A percentile compares a stretch with the other conserved stretches of the same genome.
Evolutionary conservation across 2,329 filamentous ascomycete species (phyloP).

Genomic region (Knufia petricola): DNA sequence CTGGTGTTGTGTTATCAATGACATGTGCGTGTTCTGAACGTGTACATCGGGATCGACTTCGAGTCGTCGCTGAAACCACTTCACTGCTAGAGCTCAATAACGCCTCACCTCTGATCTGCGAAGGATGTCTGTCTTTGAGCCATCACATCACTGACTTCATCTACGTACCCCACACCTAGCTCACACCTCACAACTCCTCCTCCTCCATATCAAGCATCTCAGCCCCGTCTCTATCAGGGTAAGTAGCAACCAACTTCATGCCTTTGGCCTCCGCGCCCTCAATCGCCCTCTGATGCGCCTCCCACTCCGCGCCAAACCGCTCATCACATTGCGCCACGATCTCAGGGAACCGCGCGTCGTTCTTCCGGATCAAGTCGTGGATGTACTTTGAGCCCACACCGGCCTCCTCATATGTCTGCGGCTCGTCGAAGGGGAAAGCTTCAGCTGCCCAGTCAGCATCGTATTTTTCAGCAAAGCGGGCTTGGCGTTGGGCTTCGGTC

Average conservation of each 20-base stretch:
- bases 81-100: no score
- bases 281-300: constrained; percentile 7
- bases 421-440: constrained; percentile 1
- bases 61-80: no score
- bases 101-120: no score
- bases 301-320: neutral
- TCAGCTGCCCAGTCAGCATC: constrained; percentile 7
- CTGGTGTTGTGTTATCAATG: no score
- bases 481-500: constrained; percentile 5
- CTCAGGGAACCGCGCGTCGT: constrained; percentile 1
- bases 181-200: constrained; percentile 1
- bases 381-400: constrained; percentile 6
- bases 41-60: no score
- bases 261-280: constrained; percentile 2
- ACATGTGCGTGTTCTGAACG: no score
- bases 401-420: constrained; percentile 9
- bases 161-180: neutral
- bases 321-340: neutral
- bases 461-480: neutral
- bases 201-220: constrained; percentile 8
- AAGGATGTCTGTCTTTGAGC: no score
- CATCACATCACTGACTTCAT: no score
- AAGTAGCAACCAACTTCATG: constrained; percentile 5
- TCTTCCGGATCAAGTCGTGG: constrained; percentile 5
- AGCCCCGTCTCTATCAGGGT: constrained; percentile 7